These are phyloP conservation scores for Collariella sp. DNA, from an alignment of 495 filamentous ascomycete species.

Conservation along the genomic window DNA sequence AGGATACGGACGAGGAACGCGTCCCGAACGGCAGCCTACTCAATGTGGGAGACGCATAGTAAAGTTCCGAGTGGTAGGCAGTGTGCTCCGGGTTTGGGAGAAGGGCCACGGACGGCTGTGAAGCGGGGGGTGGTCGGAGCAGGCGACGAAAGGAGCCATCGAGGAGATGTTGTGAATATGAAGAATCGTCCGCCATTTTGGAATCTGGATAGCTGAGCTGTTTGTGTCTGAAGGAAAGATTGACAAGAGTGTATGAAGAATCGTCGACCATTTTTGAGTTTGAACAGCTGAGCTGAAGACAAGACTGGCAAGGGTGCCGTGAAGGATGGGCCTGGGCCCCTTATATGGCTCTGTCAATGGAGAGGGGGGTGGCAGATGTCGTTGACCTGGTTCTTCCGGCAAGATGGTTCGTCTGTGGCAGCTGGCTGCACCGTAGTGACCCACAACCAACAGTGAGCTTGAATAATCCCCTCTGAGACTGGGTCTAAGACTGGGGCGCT, in stretches of 20 bases:
- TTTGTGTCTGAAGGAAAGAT: background rate
- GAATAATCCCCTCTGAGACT: too few relatives aligned
- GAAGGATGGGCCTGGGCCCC: background rate
- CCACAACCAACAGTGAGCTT: too few relatives aligned
- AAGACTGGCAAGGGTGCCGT: too few relatives aligned
- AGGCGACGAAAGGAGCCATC: too few relatives aligned
- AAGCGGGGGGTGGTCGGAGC: background rate
- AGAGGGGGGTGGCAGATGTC: background rate
- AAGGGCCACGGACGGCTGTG: background rate
- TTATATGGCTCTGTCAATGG: background rate
- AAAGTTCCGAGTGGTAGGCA: constrained; percentile 6
- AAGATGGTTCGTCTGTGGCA: background rate
- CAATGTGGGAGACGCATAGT: background rate
- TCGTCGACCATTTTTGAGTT: too few relatives aligned
- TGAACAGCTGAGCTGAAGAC: too few relatives aligned
- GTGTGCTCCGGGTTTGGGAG: constrained; percentile 8
- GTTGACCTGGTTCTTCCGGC: background rate
- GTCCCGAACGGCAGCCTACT: constrained; percentile 3
- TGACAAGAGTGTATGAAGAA: too few relatives aligned
- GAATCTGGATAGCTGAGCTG: too few relatives aligned
- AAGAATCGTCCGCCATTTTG: too few relatives aligned
- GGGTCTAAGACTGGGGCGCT: too few relatives aligned
- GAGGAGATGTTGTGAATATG: too few relatives aligned
- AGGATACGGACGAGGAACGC: constrained; percentile 21
- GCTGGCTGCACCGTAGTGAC: background rate